A percentile compares a stretch with the other conserved stretches of the same genome.
Evolutionary conservation across 805 yeast genomes (phyloP).

Genomic region (Kodamaea hsintzibuensis): DNA sequence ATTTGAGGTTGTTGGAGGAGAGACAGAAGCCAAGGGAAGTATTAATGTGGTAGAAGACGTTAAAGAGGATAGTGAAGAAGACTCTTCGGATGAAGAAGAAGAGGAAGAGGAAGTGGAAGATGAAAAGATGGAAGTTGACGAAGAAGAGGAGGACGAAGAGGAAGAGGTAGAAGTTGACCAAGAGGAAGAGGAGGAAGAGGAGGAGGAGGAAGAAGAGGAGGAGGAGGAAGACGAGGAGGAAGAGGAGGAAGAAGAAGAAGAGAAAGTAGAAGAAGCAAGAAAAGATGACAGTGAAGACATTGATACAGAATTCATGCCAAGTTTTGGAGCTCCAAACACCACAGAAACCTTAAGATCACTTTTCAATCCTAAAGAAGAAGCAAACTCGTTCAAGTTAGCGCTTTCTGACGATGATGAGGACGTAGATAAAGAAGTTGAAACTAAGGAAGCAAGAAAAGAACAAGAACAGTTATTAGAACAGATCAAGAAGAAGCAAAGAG

Average conservation of each 20-base stretch:
- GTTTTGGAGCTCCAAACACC: constrained; percentile 47
- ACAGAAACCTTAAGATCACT: constrained; percentile 66
- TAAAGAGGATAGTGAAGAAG: no score
- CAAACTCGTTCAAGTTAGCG: constrained; percentile 41
- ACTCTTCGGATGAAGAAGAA: no score
- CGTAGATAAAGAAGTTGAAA: constrained; percentile 32
- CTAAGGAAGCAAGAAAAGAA: constrained; percentile 18
- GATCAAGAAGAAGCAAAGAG: constrained; percentile 31
- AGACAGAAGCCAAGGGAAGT: background rate
- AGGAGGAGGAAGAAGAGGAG: constrained; percentile 9
- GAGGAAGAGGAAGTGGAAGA: background rate
- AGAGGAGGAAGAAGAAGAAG: constrained; percentile 10
- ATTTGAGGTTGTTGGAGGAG: constrained; percentile 8
- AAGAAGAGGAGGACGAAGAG: background rate
- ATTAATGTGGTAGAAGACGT: background rate
- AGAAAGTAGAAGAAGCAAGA: constrained; percentile 14
- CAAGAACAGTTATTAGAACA: constrained; percentile 30
- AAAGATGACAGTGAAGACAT: background rate
- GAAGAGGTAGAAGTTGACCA: no score
- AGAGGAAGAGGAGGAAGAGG: background rate
- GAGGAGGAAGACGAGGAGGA: background rate
- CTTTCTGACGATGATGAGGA: constrained; percentile 47
- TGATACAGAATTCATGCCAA: constrained; percentile 51
- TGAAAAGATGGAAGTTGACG: constrained; percentile 4
- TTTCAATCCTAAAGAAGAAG: constrained; percentile 40